These are phyloP conservation scores for Passalora sequoiae DNA, from an alignment of 2,329 filamentous ascomycete genomes.

Conservation along the genomic window DNA sequence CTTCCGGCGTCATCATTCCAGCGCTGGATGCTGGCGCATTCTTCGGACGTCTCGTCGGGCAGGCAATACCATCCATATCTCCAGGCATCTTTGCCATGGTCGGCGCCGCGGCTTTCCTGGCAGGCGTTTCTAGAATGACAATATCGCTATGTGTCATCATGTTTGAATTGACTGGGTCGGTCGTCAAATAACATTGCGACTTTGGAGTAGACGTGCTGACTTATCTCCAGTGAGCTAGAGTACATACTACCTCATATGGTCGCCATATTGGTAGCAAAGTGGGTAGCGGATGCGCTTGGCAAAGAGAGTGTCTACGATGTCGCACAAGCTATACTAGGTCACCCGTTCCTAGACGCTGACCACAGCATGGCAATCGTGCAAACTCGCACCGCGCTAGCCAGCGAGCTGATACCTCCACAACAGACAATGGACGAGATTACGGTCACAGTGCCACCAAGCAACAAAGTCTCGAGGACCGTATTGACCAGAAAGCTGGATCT, in stretches of 20 bases:
- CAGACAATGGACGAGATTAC: conserved; percentile 55
- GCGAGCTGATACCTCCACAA: conserved; percentile 48
- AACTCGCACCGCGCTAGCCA: conserved; percentile 36
- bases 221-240: conserved; percentile 52
- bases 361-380: conserved; percentile 43
- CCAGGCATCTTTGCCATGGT: conserved; percentile 60
- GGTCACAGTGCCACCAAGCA: conserved; percentile 42
- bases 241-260: conserved; percentile 54
- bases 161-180: conserved; percentile 59
- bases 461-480: conserved; percentile 40
- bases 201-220: no score
- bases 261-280: conserved; percentile 56
- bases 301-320: conserved; percentile 55
- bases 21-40: conserved; percentile 54
- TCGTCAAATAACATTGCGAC: no score
- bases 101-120: conserved; percentile 54
- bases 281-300: conserved; percentile 52
- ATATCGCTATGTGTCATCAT: conserved; percentile 56
- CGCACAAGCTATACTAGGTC: conserved; percentile 54
- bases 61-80: conserved; percentile 43
- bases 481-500: conserved; percentile 45
- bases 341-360: conserved; percentile 55
- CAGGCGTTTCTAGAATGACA: conserved; percentile 56
- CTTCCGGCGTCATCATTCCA: conserved; percentile 57
- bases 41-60: conserved; percentile 52